Conservation (phyloP, 2,329 filamentous ascomycete species). For the Aspergillus nomiae region DNA sequence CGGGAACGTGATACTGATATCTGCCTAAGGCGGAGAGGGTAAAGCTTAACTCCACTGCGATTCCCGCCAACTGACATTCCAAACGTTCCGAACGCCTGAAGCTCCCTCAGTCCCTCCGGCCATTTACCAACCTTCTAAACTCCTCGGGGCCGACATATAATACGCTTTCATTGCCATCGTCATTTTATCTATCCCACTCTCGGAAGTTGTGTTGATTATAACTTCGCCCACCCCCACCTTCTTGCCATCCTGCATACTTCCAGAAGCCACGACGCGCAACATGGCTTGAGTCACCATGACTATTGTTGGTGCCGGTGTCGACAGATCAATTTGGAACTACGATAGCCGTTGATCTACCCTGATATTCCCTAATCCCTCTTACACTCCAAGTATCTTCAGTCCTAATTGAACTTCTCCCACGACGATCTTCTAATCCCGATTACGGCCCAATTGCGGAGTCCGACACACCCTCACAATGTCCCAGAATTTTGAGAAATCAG, state of each 20-base stretch:
- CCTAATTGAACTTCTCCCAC: slow-evolving; percentile 8
- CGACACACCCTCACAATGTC: slow-evolving; percentile 31
- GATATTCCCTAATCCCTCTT: neutral
- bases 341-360: slow-evolving; percentile 11
- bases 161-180: neutral
- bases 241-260: slow-evolving; percentile 13
- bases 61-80: slow-evolving; percentile 2
- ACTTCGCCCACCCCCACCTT: slow-evolving; percentile 4
- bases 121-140: neutral
- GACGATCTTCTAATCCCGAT: slow-evolving; percentile 14
- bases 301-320: slow-evolving; percentile 26
- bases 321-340: slow-evolving; percentile 20
- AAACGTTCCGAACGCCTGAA: slow-evolving; percentile 14
- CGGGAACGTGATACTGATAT: slow-evolving; percentile 3
- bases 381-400: neutral
- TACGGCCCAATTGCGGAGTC: slow-evolving; percentile 15
- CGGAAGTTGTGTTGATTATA: neutral
- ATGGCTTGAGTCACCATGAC: slow-evolving; percentile 36
- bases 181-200: neutral
- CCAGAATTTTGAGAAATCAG: slow-evolving; percentile 91
- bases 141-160: neutral
- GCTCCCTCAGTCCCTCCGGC: slow-evolving; percentile 10
- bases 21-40: slow-evolving; percentile 8
- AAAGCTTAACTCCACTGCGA: slow-evolving; percentile 6
- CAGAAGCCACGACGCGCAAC: slow-evolving; percentile 19